Base-by-base conservation (phyloP, 2,329 filamentous ascomycete genomes). In the Epichloe coenophiala region DNA sequence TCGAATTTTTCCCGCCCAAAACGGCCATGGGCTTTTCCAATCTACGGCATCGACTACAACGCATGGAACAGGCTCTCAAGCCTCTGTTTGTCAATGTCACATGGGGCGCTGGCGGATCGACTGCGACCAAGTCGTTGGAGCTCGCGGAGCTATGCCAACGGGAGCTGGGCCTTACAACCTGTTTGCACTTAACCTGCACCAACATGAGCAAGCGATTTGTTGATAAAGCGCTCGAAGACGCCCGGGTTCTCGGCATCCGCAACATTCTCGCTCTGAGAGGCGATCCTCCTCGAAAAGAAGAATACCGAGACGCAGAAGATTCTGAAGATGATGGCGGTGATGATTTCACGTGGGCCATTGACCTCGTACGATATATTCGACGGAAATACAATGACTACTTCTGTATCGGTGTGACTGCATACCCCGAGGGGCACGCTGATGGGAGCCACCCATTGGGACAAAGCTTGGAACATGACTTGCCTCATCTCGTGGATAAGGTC, bases 1-100 rank as follows among this genome's bases (percentile, higher is more conserved):
- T 97, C 69, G 93, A 98, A 72, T 98, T 98, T 80, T 98, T 98
- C 72, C 93, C 93, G 58, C 93, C 93, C 56, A 98, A 97, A 74
- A 98, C 93, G 45, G 77, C 84, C 54, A 95, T 95, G 83, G 93
- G 93, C 57, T 94, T 93, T 61, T 84, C 88, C 55, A 98, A 98
- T 67, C 81, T 98, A 50, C 86, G 91, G 64, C 86, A 87, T 57
- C 89, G 93, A 63, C 81, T 98, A 53, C 86, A 94, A 66, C 88
- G 93, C 65, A 97, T 98, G 93, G 83, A 93, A 47, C 82, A 88
- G 56, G 90, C 88, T 13, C 76, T 98, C 52, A 84, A 87, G 13
- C 93, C 93, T 42, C 77, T 97, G 44, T 98, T 98, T 63, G 88
- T 98, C 55, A 97, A 90, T 52, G 89, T 98, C 48, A 98, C 93